These are phyloP conservation scores for Limtongia smithiae DNA, from an alignment of 805 yeast genomes.

Conservation along the genomic window DNA sequence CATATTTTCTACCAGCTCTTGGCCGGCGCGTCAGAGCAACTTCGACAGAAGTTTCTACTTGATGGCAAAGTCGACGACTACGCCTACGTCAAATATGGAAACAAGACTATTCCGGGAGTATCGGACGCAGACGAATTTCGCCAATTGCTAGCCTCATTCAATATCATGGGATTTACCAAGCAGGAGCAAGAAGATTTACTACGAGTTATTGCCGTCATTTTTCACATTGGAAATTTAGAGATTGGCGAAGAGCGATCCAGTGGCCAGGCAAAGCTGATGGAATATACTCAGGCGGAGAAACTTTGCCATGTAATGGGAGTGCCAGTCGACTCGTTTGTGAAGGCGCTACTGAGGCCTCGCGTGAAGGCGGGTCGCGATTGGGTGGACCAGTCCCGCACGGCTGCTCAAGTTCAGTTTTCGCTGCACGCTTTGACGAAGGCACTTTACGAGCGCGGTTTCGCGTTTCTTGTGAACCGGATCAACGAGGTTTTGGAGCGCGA, in stretches of 20 bases:
- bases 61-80: conserved; percentile 46
- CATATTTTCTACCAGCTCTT: conserved; percentile 89
- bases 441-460: conserved; percentile 79
- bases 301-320: conserved; percentile 68
- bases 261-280: conserved; percentile 67
- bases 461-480: conserved; percentile 67
- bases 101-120: conserved; percentile 60
- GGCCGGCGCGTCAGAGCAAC: conserved; percentile 55
- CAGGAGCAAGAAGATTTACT: conserved; percentile 58
- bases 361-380: conserved; percentile 89
- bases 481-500: conserved; percentile 60
- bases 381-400: conserved; percentile 73
- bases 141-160: conserved; percentile 61
- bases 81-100: conserved; percentile 56
- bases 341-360: conserved; percentile 67
- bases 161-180: conserved; percentile 63
- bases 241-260: conserved; percentile 54
- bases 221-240: conserved; percentile 82
- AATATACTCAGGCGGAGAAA: conserved; percentile 48
- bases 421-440: conserved; percentile 86
- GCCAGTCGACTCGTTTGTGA: conserved; percentile 49
- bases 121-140: conserved; percentile 71
- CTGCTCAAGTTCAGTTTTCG: conserved; percentile 73
- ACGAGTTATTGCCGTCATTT: conserved; percentile 64
- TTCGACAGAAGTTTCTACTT: conserved; percentile 38